phyloP scores from a whole-genome alignment of 805 yeast species.

The Myxozyma mucilagina region DNA sequence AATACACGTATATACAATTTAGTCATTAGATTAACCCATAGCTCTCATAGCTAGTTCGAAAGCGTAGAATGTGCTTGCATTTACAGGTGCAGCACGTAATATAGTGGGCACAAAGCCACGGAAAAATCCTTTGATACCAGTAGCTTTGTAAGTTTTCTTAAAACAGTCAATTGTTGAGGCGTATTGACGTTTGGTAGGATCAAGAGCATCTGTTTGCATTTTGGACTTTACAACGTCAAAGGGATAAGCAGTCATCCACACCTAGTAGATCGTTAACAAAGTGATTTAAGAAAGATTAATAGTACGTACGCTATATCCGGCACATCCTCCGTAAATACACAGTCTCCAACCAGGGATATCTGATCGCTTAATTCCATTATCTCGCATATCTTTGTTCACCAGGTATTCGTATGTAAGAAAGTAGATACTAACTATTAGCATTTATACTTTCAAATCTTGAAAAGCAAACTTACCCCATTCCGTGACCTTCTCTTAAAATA shows the following conservation, averaged over 20 bases:
- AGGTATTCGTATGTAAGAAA: conserved; percentile 90
- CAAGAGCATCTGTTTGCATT: conserved; percentile 72
- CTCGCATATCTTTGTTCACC: conserved; percentile 59
- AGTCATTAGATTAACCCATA: conserved; percentile 20
- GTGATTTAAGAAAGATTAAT: background rate
- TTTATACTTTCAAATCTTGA: background rate
- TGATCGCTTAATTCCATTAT: conserved; percentile 51
- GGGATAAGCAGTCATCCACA: conserved; percentile 87
- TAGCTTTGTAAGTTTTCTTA: conserved; percentile 51
- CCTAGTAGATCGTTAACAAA: conserved; percentile 29
- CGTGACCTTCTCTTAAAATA: conserved; percentile 77
- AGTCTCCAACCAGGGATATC: conserved; percentile 86
- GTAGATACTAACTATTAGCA: conserved; percentile 44
- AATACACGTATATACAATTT: background rate
- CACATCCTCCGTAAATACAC: conserved; percentile 83
- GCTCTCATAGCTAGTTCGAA: conserved; percentile 85
- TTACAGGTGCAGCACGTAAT: conserved; percentile 96
- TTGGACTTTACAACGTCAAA: conserved; percentile 88
- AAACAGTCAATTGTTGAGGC: conserved; percentile 61
- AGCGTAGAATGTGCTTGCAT: conserved; percentile 93
- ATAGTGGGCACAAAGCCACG: conserved; percentile 92
- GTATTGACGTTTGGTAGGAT: conserved; percentile 59
- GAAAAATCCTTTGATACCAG: conserved; percentile 77
- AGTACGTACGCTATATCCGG: conserved; percentile 64
- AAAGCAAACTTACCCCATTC: conserved; percentile 58